Conservation (phyloP, 225 moss, liverwort and hornwort species). For the Rhytidiadelphus loreus region DNA sequence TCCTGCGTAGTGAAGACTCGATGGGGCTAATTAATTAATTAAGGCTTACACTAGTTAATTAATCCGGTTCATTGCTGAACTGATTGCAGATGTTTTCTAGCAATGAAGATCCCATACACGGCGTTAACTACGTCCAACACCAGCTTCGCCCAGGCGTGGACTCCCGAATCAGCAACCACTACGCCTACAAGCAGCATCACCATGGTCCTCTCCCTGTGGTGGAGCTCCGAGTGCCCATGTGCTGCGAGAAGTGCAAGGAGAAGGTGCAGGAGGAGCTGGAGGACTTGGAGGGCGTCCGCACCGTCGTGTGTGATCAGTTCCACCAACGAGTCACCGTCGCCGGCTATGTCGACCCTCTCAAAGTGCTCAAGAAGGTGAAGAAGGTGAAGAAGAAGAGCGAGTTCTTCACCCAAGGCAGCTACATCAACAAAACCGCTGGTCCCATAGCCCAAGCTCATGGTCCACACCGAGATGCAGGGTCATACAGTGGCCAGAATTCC, state of each 20-base stretch:
- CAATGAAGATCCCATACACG: neutral
- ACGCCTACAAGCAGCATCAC: neutral
- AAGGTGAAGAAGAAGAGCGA: slow-evolving; percentile 38
- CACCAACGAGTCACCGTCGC: slow-evolving; percentile 28
- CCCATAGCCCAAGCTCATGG: neutral
- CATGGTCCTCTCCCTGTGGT: slow-evolving; percentile 6
- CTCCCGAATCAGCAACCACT: neutral
- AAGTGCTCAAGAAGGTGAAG: slow-evolving; percentile 30
- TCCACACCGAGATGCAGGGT: neutral
- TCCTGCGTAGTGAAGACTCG: neutral
- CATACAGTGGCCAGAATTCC: neutral
- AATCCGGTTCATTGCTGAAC: neutral
- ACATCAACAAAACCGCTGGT: neutral
- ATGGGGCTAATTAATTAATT: too few species aligned
- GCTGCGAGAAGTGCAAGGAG: slow-evolving; percentile 44
- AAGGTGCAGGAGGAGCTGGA: slow-evolving; percentile 45
- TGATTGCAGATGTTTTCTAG: slow-evolving; percentile 24
- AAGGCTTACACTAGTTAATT: neutral
- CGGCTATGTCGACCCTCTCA: slow-evolving; percentile 23
- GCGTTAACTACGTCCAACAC: neutral
- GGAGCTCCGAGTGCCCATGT: slow-evolving; percentile 42
- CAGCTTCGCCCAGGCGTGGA: neutral
- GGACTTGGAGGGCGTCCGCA: slow-evolving; percentile 10
- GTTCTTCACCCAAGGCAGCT: slow-evolving; percentile 20
- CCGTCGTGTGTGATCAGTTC: slow-evolving; percentile 18